These are phyloP conservation scores for Dactylellina drechsleri DNA, from an alignment of 2,329 filamentous ascomycete genomes.

Conservation along the genomic window DNA sequence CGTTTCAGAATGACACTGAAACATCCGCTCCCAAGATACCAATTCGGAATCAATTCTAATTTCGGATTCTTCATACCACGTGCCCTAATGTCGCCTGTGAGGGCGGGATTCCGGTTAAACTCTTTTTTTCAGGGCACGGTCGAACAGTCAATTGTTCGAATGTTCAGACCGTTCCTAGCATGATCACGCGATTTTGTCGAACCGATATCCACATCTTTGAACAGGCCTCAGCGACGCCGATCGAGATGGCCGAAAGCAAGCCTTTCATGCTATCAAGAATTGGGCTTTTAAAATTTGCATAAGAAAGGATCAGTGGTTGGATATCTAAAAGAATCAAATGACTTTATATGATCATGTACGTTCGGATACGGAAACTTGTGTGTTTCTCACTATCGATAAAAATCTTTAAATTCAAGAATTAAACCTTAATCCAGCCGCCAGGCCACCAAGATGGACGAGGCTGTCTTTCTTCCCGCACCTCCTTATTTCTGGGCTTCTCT, in stretches of 20 bases:
- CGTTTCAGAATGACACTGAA: slow-evolving; percentile 32
- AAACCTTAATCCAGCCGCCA: not conserved
- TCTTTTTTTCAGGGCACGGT: slow-evolving; percentile 27
- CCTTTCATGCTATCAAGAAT: no score
- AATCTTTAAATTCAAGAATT: slow-evolving; percentile 33
- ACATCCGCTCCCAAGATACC: not conserved
- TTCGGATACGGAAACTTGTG: slow-evolving; percentile 39
- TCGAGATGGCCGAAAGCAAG: not conserved
- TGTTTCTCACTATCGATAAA: slow-evolving; percentile 43
- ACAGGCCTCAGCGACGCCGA: slow-evolving; percentile 11
- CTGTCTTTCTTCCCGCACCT: slow-evolving; percentile 23
- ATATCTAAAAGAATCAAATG: slow-evolving; percentile 1
- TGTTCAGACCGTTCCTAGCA: slow-evolving; percentile 24
- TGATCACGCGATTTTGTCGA: slow-evolving; percentile 54
- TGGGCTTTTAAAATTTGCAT: not conserved
- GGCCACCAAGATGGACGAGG: slow-evolving; percentile 1
- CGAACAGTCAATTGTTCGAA: not conserved
- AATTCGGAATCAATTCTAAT: slow-evolving; percentile 15
- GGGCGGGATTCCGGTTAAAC: slow-evolving; percentile 39
- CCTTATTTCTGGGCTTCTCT: slow-evolving; percentile 28
- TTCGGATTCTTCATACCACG: slow-evolving; percentile 25
- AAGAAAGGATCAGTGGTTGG: not conserved
- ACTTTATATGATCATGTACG: slow-evolving; percentile 18
- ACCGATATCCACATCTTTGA: slow-evolving; percentile 46
- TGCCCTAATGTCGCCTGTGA: slow-evolving; percentile 13